A percentile compares a stretch with the other conserved stretches of the same genome.
These are phyloP conservation scores for Pichia deserticola DNA, from an alignment of 805 yeast genomes.

Conservation along the genomic window DNA sequence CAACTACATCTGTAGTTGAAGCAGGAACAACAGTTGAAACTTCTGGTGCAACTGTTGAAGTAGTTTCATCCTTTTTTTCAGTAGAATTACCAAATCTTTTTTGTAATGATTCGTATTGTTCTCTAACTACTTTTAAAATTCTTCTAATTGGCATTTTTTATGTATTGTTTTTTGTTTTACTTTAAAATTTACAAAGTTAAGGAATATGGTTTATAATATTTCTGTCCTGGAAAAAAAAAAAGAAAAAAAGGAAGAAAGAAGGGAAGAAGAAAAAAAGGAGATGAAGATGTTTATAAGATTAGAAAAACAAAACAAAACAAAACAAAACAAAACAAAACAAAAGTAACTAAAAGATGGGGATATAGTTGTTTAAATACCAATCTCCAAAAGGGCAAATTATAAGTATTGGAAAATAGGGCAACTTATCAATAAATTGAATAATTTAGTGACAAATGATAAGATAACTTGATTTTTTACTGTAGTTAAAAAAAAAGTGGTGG, in stretches of 20 bases:
- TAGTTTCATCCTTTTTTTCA: conserved; percentile 9
- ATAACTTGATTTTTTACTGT: no score
- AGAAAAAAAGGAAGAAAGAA: not conserved
- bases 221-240: not conserved
- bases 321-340: not conserved
- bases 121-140: conserved; percentile 25
- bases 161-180: not conserved
- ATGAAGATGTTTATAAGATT: not conserved
- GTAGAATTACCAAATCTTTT: conserved; percentile 21
- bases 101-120: conserved; percentile 25
- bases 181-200: not conserved
- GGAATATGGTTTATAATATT: not conserved
- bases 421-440: not conserved
- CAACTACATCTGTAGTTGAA: not conserved
- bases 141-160: conserved; percentile 29
- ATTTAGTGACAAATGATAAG: no score
- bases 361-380: not conserved
- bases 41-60: conserved; percentile 15
- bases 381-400: no score
- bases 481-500: not conserved
- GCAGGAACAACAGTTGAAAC: conserved; percentile 11
- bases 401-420: not conserved
- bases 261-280: not conserved
- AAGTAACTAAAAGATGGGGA: not conserved
- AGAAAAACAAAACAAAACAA: not conserved